Base-by-base conservation (phyloP, 805 yeast genomes). In the Candida dajiaensis region DNA sequence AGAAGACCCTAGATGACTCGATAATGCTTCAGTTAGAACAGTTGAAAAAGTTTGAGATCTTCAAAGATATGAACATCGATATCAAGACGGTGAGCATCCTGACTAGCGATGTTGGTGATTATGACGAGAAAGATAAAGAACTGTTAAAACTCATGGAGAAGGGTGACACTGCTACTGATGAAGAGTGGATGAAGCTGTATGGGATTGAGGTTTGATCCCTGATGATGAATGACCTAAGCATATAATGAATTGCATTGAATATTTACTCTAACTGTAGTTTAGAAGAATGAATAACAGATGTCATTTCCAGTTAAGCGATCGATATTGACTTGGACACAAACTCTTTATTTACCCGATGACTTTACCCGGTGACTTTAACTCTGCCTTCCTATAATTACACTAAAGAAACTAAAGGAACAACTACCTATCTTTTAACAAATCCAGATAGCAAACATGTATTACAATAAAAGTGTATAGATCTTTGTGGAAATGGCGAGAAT, bases 51-150 rank as follows among this genome's bases (percentile, higher is more conserved):
- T 58, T 50, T 35, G 45, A 42, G 21, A 39, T 54, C 12, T 52
- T 58, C 35, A 58, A 50, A 37, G 46, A 44, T 19, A 31, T 58
- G 31, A 40, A 45, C 19, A 41, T 53, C 2, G 48, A 51, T 26
- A 40, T 51, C 36, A 42, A 41, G 12, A 50, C 55, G 0, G 21
- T 58, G 8, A 44, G 46, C 29, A 6, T 56, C 3, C 13, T 57
- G n/a, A 35, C 38, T 25, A 47, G 48, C 7, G 51, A 45, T 5
- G 16, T 43, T 7, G 52, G 51, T n/a, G 55, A 51, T 20, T 28
- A 49, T 41, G 38, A 22, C 5, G 48, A 50, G 13, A 18, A 36
- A 9, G 59, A 55, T 31, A 4, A 12, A 13, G 41, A 47, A 20
- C 18, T 56, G 18, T 8, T 31, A 38, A 38, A 15, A n/a, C 29